These are phyloP conservation scores for Astrephomene gubernaculifera DNA, from an alignment of 139 green algal species.

Conservation along the genomic window DNA sequence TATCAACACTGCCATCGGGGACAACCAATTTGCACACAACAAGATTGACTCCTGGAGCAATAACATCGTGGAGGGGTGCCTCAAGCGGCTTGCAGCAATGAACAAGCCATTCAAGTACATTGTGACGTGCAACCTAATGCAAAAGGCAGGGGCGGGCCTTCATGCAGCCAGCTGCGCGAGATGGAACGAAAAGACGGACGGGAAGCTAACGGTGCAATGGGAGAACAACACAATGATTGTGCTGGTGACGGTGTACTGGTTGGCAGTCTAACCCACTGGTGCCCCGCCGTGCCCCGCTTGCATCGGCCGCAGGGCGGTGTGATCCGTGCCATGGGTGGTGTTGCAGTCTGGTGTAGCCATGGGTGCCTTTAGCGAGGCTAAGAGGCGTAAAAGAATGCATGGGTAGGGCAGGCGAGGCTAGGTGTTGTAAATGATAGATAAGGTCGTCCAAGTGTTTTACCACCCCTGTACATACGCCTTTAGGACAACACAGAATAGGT, in stretches of 20 bases:
- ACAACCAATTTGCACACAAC: slow-evolving; percentile 76
- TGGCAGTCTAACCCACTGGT: slow-evolving; percentile 17
- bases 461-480: too few relatives aligned
- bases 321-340: too few relatives aligned
- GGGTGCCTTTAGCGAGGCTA: too few relatives aligned
- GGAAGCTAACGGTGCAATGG: slow-evolving; percentile 87
- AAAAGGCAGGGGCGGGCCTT: slow-evolving; percentile 73
- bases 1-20: slow-evolving; percentile 69
- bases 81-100: slow-evolving; percentile 81
- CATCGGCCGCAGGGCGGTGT: too few relatives aligned
- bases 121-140: slow-evolving; percentile 78
- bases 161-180: slow-evolving; percentile 81
- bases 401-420: too few relatives aligned
- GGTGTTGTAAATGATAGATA: too few relatives aligned
- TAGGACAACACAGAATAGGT: too few relatives aligned
- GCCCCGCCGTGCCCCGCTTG: too few relatives aligned
- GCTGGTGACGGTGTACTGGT: slow-evolving; percentile 88
- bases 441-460: too few relatives aligned
- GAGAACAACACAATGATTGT: slow-evolving; percentile 85
- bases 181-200: slow-evolving; percentile 91
- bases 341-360: too few relatives aligned
- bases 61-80: slow-evolving; percentile 85
- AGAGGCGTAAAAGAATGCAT: too few relatives aligned
- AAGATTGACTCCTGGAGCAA: slow-evolving; percentile 81
- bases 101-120: slow-evolving; percentile 91